Percentiles rank a stretch among this genome's conserved stretches.
Evolutionary conservation across 257 asterid species (phyloP).

Genomic region (Voacanga thouarsii): DNA sequence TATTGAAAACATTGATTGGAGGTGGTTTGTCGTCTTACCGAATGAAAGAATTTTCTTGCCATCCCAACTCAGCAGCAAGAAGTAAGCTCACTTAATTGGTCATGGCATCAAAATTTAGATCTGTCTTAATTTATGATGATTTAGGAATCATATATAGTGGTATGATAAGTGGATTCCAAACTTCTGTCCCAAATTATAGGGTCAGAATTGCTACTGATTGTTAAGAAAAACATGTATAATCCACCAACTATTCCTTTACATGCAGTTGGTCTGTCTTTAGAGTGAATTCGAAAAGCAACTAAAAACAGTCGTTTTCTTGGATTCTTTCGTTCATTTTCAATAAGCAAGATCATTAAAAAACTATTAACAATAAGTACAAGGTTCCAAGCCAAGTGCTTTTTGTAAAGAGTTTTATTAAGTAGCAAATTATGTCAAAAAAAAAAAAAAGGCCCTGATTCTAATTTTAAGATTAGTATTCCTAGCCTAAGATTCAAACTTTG

Average conservation of each 20-base stretch:
- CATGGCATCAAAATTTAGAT: constrained; percentile 23
- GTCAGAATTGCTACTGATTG: background rate
- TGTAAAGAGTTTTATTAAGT: constrained; percentile 2
- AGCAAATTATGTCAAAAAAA: background rate
- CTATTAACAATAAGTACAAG: background rate
- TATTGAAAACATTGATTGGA: background rate
- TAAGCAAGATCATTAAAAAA: background rate
- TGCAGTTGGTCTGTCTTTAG: background rate
- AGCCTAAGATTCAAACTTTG: too few species aligned
- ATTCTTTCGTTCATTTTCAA: background rate
- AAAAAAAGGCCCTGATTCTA: constrained; percentile 1
- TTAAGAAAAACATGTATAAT: too few species aligned
- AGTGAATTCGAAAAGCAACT: constrained; percentile 4
- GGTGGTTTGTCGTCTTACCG: background rate
- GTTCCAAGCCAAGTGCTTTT: constrained; percentile 5
- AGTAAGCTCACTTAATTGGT: constrained; percentile 35
- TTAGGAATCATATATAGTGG: constrained; percentile 17
- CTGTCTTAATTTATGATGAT: constrained; percentile 31
- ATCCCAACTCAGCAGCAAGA: background rate
- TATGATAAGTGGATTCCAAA: background rate
- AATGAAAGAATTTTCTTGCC: background rate
- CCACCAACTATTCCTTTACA: constrained; percentile 3
- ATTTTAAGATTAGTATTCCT: too few species aligned
- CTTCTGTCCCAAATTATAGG: background rate
- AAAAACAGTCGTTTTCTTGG: background rate